A percentile compares a stretch with the other conserved stretches of the same genome.
phyloP scores from a whole-genome alignment of 805 yeast species.

The Saccharomyces mikatae region DNA sequence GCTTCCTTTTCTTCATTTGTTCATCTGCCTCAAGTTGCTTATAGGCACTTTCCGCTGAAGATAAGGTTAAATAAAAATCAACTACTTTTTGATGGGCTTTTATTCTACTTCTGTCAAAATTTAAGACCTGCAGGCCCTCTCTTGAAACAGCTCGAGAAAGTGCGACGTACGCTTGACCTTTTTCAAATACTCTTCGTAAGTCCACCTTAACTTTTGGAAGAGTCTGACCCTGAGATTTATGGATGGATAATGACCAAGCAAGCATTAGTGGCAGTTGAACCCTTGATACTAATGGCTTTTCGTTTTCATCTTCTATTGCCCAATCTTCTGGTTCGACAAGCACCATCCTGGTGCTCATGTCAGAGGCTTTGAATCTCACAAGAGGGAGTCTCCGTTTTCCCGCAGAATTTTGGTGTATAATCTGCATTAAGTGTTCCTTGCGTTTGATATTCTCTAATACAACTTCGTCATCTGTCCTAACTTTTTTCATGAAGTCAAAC shows the following conservation, averaged over 20 bases:
- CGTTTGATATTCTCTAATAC: slow-evolving; percentile 33
- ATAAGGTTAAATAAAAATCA: slow-evolving; percentile 53
- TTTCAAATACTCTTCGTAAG: slow-evolving; percentile 67
- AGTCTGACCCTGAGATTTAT: slow-evolving; percentile 93
- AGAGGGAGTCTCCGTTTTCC: slow-evolving; percentile 52
- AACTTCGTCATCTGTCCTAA: slow-evolving; percentile 21
- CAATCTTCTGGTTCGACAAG: slow-evolving; percentile 77
- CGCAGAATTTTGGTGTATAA: slow-evolving; percentile 37
- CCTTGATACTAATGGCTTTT: slow-evolving; percentile 59
- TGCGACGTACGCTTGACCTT: slow-evolving; percentile 95
- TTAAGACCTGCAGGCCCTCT: slow-evolving; percentile 72
- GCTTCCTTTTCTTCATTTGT: neutral
- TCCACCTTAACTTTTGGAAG: slow-evolving; percentile 71
- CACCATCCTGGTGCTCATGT: slow-evolving; percentile 65
- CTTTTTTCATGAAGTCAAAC: slow-evolving; percentile 39
- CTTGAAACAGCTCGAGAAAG: slow-evolving; percentile 81
- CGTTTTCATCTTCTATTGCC: slow-evolving; percentile 68
- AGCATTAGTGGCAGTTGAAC: slow-evolving; percentile 77
- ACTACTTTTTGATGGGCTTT: slow-evolving; percentile 63
- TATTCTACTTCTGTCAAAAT: slow-evolving; percentile 59
- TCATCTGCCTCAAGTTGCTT: slow-evolving; percentile 5
- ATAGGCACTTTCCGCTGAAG: slow-evolving; percentile 25
- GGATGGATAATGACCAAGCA: slow-evolving; percentile 97
- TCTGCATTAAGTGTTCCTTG: slow-evolving; percentile 39
- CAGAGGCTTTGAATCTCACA: slow-evolving; percentile 66